Evolutionary conservation across 208 protist species (phyloP).

Genomic region (Polymyxa betae): DNA sequence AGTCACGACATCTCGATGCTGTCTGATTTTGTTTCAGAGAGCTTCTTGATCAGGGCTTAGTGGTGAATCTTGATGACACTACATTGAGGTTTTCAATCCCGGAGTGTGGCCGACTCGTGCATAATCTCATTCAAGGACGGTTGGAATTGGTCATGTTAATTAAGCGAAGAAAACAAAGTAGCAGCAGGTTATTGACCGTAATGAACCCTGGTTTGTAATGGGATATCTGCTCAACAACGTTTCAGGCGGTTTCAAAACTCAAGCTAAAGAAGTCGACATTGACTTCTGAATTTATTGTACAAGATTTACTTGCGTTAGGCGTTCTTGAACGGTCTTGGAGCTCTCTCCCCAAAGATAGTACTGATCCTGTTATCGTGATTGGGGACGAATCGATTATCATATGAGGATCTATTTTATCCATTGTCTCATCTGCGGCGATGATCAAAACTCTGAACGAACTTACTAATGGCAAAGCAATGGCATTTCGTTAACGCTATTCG

Average conservation of each 20-base stretch:
- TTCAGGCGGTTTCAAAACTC: background rate
- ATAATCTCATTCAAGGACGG: background rate
- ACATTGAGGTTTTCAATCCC: background rate
- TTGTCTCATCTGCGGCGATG: too few species aligned
- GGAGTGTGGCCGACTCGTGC: background rate
- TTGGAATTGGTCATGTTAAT: background rate
- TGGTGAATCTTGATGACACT: background rate
- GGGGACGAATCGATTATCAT: background rate
- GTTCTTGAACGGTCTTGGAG: background rate
- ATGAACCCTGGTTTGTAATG: background rate
- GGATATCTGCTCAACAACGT: background rate
- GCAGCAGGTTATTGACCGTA: background rate
- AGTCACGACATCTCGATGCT: too few species aligned
- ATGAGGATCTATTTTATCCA: too few species aligned
- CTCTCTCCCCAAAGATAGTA: background rate
- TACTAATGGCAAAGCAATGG: too few species aligned
- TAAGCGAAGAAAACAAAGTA: background rate
- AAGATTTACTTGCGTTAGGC: background rate
- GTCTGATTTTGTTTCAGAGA: background rate
- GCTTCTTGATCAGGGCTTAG: background rate
- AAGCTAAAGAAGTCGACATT: background rate
- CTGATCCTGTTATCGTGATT: background rate
- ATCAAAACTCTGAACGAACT: too few species aligned
- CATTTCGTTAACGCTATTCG: too few species aligned
- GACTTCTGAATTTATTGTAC: background rate